Base-by-base conservation (phyloP, 139 green algal species). In the Dunaliella primolecta region DNA sequence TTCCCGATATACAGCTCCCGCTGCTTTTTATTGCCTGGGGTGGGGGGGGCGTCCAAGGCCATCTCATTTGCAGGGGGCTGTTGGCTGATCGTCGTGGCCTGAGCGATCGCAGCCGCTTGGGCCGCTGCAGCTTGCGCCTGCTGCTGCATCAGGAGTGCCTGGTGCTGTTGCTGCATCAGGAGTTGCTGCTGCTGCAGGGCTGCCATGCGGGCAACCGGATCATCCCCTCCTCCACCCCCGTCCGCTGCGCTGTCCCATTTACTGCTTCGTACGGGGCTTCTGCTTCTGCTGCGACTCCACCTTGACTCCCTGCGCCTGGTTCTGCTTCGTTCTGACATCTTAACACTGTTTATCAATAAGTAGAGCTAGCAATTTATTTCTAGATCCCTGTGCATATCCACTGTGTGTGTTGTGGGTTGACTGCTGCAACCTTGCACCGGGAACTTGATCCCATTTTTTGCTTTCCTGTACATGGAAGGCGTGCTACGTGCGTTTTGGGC, bases 1-100 rank as follows among this genome's bases (percentile, higher is more conserved):
- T 98, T 98, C 83, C 95, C 95, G 7, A 90, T 81, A 75, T 90
- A 90, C 23, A 90, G 82, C 77, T 90, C 87, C 0, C 87, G 81
- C 27, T 84, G 34, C 75, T 90, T 90, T 35, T 84, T 84, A 64
- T 87, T 86, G 74, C 36, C 38, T 32, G 56, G 70, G 1, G 37
- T 76, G 32, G 83, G 83, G 1, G 80, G 80, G 1, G 80, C 80
- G 31, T 84, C 80, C 31, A 84, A 31, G 1, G 80, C 80, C 32
- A 84, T 32, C 20, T 82, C 78, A 3, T 33, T 30, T 55, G 30
- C 24, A 33, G 75, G 30, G 24, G 75, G 27, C 21, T 37, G 30
- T 25, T 81, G 30, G 34, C 21, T n/a, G 3, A n/a, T n/a, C n/a
- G n/a, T n/a, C n/a, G 77, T 36, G 34, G 7, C 29, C 7, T 3